Conservation (phyloP, 2,329 filamentous ascomycete genomes). For the Penicillium oxalicum region DNA sequence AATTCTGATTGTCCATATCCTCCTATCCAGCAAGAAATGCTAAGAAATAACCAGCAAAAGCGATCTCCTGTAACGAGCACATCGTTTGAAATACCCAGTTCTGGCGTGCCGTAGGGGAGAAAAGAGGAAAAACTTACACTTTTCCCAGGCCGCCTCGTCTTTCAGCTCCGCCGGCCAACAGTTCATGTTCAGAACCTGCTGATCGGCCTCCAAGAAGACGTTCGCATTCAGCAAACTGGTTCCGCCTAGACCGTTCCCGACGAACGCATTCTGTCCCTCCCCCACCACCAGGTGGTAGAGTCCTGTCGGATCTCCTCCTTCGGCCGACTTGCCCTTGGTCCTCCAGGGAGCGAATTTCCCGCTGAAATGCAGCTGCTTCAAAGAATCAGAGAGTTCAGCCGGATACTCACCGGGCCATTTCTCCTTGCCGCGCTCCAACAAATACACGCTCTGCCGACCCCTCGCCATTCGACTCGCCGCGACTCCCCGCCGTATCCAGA, state of each 20-base stretch:
- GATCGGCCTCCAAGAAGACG: slow-evolving; percentile 1
- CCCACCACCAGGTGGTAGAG: not conserved
- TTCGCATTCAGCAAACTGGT: slow-evolving; percentile 2
- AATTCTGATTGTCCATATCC: not conserved
- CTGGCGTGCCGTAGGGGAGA: not conserved
- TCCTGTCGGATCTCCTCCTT: not conserved
- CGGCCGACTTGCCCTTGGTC: slow-evolving; percentile 1
- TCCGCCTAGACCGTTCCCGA: slow-evolving; percentile 1
- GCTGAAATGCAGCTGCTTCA: slow-evolving; percentile 1
- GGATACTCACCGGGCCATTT: slow-evolving; percentile 1
- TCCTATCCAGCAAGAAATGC: not conserved
- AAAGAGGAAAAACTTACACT: slow-evolving; percentile 1
- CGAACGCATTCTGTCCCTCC: slow-evolving; percentile 1
- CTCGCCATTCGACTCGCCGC: slow-evolving; percentile 1
- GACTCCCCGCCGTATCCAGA: slow-evolving; percentile 1
- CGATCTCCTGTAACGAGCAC: not conserved
- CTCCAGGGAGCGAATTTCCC: slow-evolving; percentile 1
- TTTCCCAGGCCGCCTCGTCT: not conserved
- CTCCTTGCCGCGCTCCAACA: slow-evolving; percentile 1
- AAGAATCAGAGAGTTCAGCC: not conserved
- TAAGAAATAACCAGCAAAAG: not conserved
- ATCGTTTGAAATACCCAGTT: not conserved
- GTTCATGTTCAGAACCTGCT: slow-evolving; percentile 1
- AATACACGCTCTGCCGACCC: slow-evolving; percentile 1
- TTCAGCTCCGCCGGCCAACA: slow-evolving; percentile 1